A percentile compares a stretch with the other conserved stretches of the same genome.
phyloP scores from a whole-genome alignment of 2,329 filamentous ascomycete species.

The Thielaviopsis musarum region DNA sequence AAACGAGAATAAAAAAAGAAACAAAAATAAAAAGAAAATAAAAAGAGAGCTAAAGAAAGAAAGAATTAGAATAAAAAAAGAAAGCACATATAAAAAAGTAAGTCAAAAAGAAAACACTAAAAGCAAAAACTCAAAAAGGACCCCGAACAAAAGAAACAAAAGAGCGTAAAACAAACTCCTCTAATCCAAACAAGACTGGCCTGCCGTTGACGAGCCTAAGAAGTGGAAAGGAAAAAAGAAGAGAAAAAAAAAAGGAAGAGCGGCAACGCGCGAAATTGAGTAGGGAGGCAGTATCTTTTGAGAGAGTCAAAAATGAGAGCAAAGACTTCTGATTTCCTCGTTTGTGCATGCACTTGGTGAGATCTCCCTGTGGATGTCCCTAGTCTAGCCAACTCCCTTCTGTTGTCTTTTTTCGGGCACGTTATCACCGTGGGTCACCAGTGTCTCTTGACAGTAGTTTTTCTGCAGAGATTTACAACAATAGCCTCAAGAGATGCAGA shows the following conservation, averaged over 20 bases:
- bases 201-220: neutral
- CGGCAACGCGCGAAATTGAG: neutral
- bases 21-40: neutral
- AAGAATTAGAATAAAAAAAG: neutral
- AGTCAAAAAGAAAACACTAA: neutral
- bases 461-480: neutral
- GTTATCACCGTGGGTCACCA: neutral
- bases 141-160: slow-evolving; percentile 5
- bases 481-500: neutral
- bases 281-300: slow-evolving; percentile 6
- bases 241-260: neutral
- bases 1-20: neutral
- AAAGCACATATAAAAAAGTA: neutral
- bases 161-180: neutral
- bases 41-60: neutral
- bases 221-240: slow-evolving; percentile 1
- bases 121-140: slow-evolving; percentile 8
- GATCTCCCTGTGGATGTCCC: slow-evolving; percentile 1
- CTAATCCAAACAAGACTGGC: neutral
- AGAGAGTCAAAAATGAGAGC: neutral
- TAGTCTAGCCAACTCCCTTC: neutral
- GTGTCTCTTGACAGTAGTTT: neutral
- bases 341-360: neutral
- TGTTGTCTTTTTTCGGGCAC: neutral
- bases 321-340: neutral